These are phyloP conservation scores for Linnemannia exigua DNA, from an alignment of 192 early-diverging fungal genomes.

Conservation along the genomic window DNA sequence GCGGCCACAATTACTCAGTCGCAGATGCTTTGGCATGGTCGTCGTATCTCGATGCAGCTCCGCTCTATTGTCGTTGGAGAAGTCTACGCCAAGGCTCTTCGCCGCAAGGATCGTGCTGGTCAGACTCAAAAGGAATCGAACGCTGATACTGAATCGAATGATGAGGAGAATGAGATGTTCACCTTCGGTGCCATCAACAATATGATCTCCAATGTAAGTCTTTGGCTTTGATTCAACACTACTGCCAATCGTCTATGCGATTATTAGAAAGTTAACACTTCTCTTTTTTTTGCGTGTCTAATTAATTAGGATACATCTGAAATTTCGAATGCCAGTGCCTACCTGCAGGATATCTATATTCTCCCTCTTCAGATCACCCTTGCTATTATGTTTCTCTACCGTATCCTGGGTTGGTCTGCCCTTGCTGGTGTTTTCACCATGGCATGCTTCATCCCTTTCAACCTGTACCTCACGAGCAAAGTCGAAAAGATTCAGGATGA, in stretches of 20 bases:
- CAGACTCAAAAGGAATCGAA: slow-evolving; percentile 55
- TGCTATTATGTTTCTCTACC: slow-evolving; percentile 78
- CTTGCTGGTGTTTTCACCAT: slow-evolving; percentile 84
- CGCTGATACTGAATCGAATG: slow-evolving; percentile 42
- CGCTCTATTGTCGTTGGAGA: slow-evolving; percentile 72
- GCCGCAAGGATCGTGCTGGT: slow-evolving; percentile 71
- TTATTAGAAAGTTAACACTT: not conserved
- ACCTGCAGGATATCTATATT: slow-evolving; percentile 67
- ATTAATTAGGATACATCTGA: slow-evolving; percentile 63
- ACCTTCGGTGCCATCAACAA: slow-evolving; percentile 56
- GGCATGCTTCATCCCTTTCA: slow-evolving; percentile 65
- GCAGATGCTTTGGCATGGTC: slow-evolving; percentile 57
- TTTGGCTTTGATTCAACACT: not conserved
- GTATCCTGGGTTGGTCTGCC: slow-evolving; percentile 85
- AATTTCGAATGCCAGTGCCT: slow-evolving; percentile 59
- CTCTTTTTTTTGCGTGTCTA: not conserved
- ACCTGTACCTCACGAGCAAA: slow-evolving; percentile 59
- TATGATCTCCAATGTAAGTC: slow-evolving; percentile 53
- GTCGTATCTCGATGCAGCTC: slow-evolving; percentile 56
- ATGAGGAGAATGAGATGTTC: slow-evolving; percentile 52
- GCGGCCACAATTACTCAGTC: slow-evolving; percentile 42
- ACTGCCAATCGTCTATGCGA: not conserved
- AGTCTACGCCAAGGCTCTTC: slow-evolving; percentile 72
- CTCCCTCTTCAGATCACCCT: slow-evolving; percentile 76
- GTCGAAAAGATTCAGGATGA: slow-evolving; percentile 70